A percentile compares a stretch with the other conserved stretches of the same genome.
phyloP scores from a whole-genome alignment of 352 stramenopile genomes.

The Peronospora farinosa region DNA sequence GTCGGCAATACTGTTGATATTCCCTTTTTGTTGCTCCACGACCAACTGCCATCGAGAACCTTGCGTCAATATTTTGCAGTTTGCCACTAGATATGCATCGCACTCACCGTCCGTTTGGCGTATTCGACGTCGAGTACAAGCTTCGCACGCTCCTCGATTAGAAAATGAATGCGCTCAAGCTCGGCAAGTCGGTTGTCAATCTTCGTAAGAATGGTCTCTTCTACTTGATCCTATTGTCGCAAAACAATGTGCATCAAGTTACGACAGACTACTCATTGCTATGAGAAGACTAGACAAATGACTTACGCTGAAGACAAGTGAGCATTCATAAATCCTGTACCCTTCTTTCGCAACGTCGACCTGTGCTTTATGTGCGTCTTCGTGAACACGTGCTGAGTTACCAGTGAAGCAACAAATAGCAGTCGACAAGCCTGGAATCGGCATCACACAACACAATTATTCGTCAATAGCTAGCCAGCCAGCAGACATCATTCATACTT shows the following conservation, averaged over 20 bases:
- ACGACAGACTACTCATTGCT: not conserved
- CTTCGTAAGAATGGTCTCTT: constrained; percentile 26
- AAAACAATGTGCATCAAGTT: not conserved
- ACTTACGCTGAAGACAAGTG: constrained; percentile 24
- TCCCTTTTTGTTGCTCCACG: constrained; percentile 51
- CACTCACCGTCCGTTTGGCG: constrained; percentile 48
- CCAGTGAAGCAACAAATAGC: constrained; percentile 26
- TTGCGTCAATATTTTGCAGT: not conserved
- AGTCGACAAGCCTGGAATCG: constrained; percentile 25
- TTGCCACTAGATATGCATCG: not conserved
- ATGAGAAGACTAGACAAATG: not conserved
- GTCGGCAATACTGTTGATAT: constrained; percentile 49
- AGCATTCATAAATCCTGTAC: constrained; percentile 19
- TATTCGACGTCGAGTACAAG: constrained; percentile 69
- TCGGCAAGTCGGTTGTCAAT: constrained; percentile 40
- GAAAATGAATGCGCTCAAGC: constrained; percentile 29
- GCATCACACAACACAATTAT: not conserved
- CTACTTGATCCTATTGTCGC: constrained; percentile 37
- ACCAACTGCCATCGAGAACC: constrained; percentile 30
- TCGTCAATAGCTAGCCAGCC: not conserved
- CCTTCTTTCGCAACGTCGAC: constrained; percentile 11
- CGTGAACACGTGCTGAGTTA: constrained; percentile 18
- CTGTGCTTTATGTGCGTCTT: constrained; percentile 7
- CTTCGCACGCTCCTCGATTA: constrained; percentile 43
- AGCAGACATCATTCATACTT: constrained; percentile 8